Conservation (phyloP, 129 eudicot genomes). For the Arctium lappa region DNA sequence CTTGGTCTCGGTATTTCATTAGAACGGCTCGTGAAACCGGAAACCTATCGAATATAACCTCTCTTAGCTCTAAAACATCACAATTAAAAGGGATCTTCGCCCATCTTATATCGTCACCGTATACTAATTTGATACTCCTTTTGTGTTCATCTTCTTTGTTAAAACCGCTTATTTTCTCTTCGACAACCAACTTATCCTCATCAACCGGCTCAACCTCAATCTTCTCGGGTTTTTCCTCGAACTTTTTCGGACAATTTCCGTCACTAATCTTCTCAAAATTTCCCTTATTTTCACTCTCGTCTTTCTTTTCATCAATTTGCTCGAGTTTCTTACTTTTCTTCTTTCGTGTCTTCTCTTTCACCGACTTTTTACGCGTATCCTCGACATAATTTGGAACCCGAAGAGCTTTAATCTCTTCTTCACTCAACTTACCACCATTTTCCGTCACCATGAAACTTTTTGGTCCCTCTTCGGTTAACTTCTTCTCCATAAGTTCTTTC, state of each 20-base stretch:
- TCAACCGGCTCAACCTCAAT: neutral
- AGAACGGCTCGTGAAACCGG: slow-evolving; percentile 64
- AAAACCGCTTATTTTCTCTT: slow-evolving; percentile 47
- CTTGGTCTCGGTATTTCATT: slow-evolving; percentile 80
- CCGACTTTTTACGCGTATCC: neutral
- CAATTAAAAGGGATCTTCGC: slow-evolving; percentile 68
- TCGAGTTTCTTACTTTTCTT: slow-evolving; percentile 12
- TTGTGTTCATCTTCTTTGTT: slow-evolving; percentile 32
- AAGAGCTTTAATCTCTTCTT: slow-evolving; percentile 24
- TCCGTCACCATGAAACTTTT: neutral
- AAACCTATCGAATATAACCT: slow-evolving; percentile 56
- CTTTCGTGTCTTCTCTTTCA: slow-evolving; percentile 7
- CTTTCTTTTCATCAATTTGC: slow-evolving; percentile 13
- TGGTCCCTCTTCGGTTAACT: slow-evolving; percentile 22
- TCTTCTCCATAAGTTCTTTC: slow-evolving; percentile 29
- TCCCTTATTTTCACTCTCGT: neutral
- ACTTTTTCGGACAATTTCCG: slow-evolving; percentile 17
- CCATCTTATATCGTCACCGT: slow-evolving; percentile 92
- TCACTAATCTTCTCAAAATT: slow-evolving; percentile 2
- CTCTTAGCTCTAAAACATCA: slow-evolving; percentile 58
- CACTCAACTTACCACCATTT: slow-evolving; percentile 2
- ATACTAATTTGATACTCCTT: slow-evolving; percentile 68
- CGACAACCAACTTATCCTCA: slow-evolving; percentile 82
- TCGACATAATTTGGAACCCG: slow-evolving; percentile 27
- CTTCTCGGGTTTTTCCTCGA: slow-evolving; percentile 33